phyloP scores from a whole-genome alignment of 169 alveolate genomes.

The Cryptosporidium baileyi region DNA sequence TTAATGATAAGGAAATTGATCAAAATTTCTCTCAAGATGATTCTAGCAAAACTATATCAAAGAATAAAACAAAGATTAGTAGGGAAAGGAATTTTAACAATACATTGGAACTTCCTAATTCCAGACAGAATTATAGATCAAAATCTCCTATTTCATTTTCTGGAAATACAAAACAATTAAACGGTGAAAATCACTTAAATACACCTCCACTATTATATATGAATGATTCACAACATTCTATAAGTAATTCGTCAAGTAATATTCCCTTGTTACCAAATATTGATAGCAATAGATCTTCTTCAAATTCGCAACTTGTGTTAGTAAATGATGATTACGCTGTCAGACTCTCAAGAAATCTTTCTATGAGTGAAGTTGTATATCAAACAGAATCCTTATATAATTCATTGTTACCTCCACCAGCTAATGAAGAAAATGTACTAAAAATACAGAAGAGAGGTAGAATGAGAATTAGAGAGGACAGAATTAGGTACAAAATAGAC shows the following conservation, averaged over 20 bases:
- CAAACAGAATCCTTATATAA: slow-evolving; percentile 67
- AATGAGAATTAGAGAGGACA: slow-evolving; percentile 3
- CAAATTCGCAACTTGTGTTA: slow-evolving; percentile 42
- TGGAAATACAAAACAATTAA: not conserved
- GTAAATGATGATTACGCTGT: slow-evolving; percentile 60
- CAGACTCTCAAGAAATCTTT: slow-evolving; percentile 49
- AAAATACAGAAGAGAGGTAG: slow-evolving; percentile 46
- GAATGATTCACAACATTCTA: not conserved
- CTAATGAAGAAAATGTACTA: slow-evolving; percentile 46
- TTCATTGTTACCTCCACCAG: slow-evolving; percentile 64
- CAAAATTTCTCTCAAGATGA: not conserved
- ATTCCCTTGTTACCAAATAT: not conserved
- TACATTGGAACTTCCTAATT: slow-evolving; percentile 42
- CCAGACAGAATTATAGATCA: slow-evolving; percentile 11
- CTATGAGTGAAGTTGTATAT: slow-evolving; percentile 69
- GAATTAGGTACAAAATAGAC: not conserved
- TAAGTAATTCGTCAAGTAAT: not conserved
- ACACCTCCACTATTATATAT: not conserved
- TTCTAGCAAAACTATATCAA: not conserved
- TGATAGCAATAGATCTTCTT: slow-evolving; percentile 14
- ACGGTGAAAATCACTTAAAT: not conserved
- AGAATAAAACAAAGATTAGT: not conserved
- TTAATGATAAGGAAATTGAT: too few relatives aligned
- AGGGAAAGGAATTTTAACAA: slow-evolving; percentile 14
- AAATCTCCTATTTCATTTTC: not conserved